Evolutionary conservation across 2,329 filamentous ascomycete species (phyloP).

Genomic region (Colletotrichum liriopes): DNA sequence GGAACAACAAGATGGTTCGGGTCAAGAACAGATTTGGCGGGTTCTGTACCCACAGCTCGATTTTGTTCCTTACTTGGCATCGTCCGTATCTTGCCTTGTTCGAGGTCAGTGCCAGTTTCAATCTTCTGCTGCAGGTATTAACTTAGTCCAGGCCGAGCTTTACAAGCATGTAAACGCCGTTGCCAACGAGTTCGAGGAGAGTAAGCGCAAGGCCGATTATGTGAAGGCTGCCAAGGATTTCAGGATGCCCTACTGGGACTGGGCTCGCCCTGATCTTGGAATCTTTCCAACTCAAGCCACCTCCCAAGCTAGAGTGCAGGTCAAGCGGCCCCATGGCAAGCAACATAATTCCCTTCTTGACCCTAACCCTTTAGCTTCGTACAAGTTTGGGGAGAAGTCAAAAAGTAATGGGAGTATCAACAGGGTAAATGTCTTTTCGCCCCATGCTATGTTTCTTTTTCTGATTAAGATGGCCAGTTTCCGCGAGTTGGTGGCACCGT

Average conservation of each 20-base stretch:
- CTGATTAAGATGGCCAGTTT: constrained; percentile 13
- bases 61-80: constrained; percentile 77
- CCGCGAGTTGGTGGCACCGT: constrained; percentile 45
- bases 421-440: neutral
- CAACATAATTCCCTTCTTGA: constrained; percentile 18
- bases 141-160: constrained; percentile 45
- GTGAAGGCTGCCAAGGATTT: constrained; percentile 48
- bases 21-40: constrained; percentile 65
- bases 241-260: constrained; percentile 55
- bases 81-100: constrained; percentile 74
- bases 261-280: constrained; percentile 45
- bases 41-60: constrained; percentile 75
- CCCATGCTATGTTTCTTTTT: neutral
- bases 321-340: constrained; percentile 46
- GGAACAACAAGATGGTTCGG: constrained; percentile 43
- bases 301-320: constrained; percentile 29
- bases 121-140: neutral
- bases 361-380: constrained; percentile 27
- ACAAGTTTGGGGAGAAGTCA: constrained; percentile 32
- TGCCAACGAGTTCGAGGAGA: constrained; percentile 45
- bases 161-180: constrained; percentile 47
- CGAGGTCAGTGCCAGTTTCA: constrained; percentile 59
- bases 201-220: constrained; percentile 46
- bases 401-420: constrained; percentile 2
- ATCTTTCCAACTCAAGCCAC: constrained; percentile 45